Evolutionary conservation across 352 stramenopile genomes (phyloP).

Genomic region (Detonula confervacea): DNA sequence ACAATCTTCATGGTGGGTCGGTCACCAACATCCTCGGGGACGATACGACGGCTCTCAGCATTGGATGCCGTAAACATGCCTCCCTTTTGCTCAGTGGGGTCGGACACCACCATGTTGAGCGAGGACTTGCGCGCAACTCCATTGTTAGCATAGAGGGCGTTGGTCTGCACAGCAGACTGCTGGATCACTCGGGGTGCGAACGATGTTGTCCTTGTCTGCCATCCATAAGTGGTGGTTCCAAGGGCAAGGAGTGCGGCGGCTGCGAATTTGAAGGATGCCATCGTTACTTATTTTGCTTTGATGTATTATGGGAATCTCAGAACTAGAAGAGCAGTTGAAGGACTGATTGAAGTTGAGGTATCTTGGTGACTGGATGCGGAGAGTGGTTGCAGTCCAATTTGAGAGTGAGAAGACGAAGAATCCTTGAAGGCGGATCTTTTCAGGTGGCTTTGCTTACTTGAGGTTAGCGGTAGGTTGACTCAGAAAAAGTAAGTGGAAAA

Average conservation of each 20-base stretch:
- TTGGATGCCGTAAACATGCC: slow-evolving; percentile 88
- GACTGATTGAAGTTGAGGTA: too few relatives aligned
- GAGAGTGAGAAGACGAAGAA: too few relatives aligned
- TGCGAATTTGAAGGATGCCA: slow-evolving; percentile 33
- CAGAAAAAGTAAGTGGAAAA: too few relatives aligned
- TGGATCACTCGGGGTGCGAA: slow-evolving; percentile 44
- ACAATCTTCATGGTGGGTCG: slow-evolving; percentile 88
- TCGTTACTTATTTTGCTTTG: slow-evolving; percentile 10
- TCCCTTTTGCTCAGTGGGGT: slow-evolving; percentile 53
- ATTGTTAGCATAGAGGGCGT: slow-evolving; percentile 39
- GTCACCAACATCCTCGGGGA: slow-evolving; percentile 75
- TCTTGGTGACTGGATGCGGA: too few relatives aligned
- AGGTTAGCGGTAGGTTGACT: too few relatives aligned
- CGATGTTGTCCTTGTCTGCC: slow-evolving; percentile 36
- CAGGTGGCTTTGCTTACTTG: not conserved
- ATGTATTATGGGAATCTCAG: slow-evolving; percentile 6
- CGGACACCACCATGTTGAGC: slow-evolving; percentile 70
- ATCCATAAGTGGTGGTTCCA: slow-evolving; percentile 38
- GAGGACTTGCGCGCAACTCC: slow-evolving; percentile 31
- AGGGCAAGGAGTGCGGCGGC: slow-evolving; percentile 17
- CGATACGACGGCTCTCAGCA: slow-evolving; percentile 85
- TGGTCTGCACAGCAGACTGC: slow-evolving; percentile 44
- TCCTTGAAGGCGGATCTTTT: slow-evolving; percentile 27
- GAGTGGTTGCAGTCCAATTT: not conserved
- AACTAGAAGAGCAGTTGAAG: not conserved